Conservation (phyloP, 805 yeast genomes). For the Saturnispora gosingensis region DNA sequence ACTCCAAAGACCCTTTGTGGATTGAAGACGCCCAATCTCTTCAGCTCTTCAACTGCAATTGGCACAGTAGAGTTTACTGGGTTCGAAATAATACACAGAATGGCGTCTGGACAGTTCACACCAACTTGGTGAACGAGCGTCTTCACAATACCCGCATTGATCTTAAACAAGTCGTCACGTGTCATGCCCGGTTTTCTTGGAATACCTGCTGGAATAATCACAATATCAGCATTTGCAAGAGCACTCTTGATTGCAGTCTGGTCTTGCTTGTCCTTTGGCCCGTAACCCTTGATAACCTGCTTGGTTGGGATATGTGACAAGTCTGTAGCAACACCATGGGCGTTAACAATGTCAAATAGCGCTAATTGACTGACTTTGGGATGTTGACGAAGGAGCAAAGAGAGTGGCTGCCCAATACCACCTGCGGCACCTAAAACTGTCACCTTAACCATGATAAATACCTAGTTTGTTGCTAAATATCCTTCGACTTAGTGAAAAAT, state of each 20-base stretch:
- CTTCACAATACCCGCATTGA: constrained; percentile 91
- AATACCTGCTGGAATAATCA: constrained; percentile 94
- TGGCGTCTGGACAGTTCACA: constrained; percentile 75
- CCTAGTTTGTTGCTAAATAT: background rate
- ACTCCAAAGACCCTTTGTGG: constrained; percentile 92
- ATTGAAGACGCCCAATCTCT: constrained; percentile 79
- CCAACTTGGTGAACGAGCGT: constrained; percentile 85
- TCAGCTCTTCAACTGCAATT: constrained; percentile 87
- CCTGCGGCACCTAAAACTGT: constrained; percentile 82
- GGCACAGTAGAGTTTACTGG: constrained; percentile 98
- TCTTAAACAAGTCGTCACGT: constrained; percentile 92
- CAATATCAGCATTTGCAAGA: constrained; percentile 70
- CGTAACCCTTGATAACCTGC: constrained; percentile 79
- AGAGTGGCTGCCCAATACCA: constrained; percentile 92
- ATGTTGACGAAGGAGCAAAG: constrained; percentile 77
- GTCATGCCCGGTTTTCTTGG: constrained; percentile 99
- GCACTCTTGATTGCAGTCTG: constrained; percentile 55
- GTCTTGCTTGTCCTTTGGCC: constrained; percentile 50
- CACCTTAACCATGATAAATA: constrained; percentile 35
- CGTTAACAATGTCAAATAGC: constrained; percentile 82
- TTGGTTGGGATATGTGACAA: constrained; percentile 89
- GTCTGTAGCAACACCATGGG: constrained; percentile 97
- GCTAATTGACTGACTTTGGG: constrained; percentile 79
- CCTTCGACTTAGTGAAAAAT: background rate
- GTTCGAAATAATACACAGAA: constrained; percentile 76